Base-by-base conservation (phyloP, 495 filamentous ascomycete genomes). In the Aspergillus cristatus region DNA sequence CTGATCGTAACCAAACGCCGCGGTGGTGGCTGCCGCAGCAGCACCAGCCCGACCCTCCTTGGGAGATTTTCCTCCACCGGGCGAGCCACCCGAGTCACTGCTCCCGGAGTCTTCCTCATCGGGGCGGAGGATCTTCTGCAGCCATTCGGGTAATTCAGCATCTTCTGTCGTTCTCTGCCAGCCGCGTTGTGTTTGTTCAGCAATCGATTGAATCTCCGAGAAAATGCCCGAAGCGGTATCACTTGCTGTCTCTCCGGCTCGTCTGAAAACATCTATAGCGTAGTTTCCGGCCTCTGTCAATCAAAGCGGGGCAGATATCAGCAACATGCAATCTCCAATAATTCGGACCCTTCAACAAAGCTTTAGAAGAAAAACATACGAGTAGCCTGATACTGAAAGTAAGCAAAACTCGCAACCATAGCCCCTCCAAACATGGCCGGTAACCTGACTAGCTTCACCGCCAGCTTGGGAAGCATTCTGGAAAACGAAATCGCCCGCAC, bases 371-470 rank as follows among this genome's bases (percentile, higher is more conserved):
- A 38, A 11, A 28, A 70, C 86, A 53, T 74, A 93, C 86, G 84
- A 35, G 81, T 80, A 43, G 91, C 90, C 63, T 97, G 93, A 58
- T 97, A 96, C 57, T 99, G 91, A 22, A 99, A 51, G 71, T 95
- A 99, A 29, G 85, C 85, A 20, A 91, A 54, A 3, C 85, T 84
- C 6, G 84, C 87, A 54, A 99, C 73, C 62, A 82, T 84, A 30
- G 84, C 79, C 29, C 84, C 87, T 24, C 89, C 91, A 55, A 94
- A 87, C 62, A 94, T 78, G 40, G 93, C 90, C 17, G 91, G 91
- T 34, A 96, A 63, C 35, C 85, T 73, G 28, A 81, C 69, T 38
- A 97, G 82, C 65, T 94, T 99, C 46, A 94, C 48, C 7, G 89
- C 78, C 28, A 99, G 70, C 52, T 85, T 84, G 2, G 91, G 91